phyloP scores from a whole-genome alignment of 495 filamentous ascomycete species.

The Bombardia bombarda region DNA sequence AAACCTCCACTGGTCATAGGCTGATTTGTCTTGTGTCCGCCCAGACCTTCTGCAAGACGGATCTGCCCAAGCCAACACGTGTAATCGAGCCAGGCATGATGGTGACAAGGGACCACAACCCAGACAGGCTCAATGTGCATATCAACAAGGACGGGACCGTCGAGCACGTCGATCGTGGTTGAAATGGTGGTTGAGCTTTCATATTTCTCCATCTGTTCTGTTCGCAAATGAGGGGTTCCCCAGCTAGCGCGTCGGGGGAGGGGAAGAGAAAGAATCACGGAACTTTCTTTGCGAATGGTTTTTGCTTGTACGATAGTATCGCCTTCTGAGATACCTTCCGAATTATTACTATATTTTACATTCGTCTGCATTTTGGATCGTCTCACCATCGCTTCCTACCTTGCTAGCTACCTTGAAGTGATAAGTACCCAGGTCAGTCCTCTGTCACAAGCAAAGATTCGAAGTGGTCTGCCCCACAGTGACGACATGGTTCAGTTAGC shows the following conservation, averaged over 20 bases:
- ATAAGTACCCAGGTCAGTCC: too few relatives aligned
- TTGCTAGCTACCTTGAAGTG: too few relatives aligned
- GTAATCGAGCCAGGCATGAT: conserved; percentile 57
- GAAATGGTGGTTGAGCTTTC: conserved; percentile 6
- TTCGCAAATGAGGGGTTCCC: too few relatives aligned
- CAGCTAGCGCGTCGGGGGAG: not conserved
- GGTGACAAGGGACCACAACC: conserved; percentile 54
- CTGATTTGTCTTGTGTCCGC: not conserved
- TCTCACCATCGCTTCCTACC: too few relatives aligned
- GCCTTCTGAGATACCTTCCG: too few relatives aligned
- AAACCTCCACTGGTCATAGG: not conserved
- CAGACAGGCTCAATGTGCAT: conserved; percentile 62
- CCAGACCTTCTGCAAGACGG: conserved; percentile 67
- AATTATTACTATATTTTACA: too few relatives aligned
- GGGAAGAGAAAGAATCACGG: not conserved
- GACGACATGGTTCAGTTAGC: not conserved
- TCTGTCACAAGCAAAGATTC: too few relatives aligned
- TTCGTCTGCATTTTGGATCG: too few relatives aligned
- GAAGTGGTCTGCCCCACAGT: too few relatives aligned
- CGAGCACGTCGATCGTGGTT: conserved; percentile 56
- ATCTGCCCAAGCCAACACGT: conserved; percentile 60
- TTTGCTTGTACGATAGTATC: too few relatives aligned
- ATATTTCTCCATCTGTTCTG: too few relatives aligned
- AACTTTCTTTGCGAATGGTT: too few relatives aligned
- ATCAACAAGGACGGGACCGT: conserved; percentile 65